Conservation (phyloP, 441 rosid species). For the Pelargonium australe region DNA sequence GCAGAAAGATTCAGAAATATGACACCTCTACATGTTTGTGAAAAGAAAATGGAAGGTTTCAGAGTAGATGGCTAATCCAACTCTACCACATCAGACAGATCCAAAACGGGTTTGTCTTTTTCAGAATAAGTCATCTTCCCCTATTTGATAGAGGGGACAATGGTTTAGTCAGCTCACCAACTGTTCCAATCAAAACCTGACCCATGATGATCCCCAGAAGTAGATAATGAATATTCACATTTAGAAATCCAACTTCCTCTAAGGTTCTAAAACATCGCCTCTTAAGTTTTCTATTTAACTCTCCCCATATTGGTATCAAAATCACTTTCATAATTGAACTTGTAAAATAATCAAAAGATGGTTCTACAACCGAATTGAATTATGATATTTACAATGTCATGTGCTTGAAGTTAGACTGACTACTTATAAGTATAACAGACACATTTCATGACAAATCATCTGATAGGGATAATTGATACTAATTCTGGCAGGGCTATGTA, state of each 20-base stretch:
- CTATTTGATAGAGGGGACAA: neutral
- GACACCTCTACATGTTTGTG: neutral
- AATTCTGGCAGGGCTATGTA: neutral
- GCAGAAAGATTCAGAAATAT: slow-evolving; percentile 5
- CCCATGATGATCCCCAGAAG: slow-evolving; percentile 7
- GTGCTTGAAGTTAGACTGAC: neutral
- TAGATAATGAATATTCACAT: neutral
- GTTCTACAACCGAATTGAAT: neutral
- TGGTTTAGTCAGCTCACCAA: slow-evolving; percentile 8
- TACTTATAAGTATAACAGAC: neutral
- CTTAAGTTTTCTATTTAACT: neutral
- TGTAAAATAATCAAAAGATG: neutral
- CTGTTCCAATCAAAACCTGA: neutral
- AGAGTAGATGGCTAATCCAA: neutral
- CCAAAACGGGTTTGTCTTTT: slow-evolving; percentile 3
- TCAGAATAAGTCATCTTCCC: neutral
- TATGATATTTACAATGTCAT: neutral
- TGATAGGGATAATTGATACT: neutral
- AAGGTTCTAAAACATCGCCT: neutral
- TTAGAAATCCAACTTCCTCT: slow-evolving; percentile 1
- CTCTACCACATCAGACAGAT: neutral
- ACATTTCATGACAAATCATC: neutral
- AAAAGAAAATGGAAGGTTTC: too few species aligned
- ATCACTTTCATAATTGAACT: neutral
- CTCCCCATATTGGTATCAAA: neutral